Evolutionary conservation across 345 rosid species (phyloP).

Genomic region (Cardamine occulta): DNA sequence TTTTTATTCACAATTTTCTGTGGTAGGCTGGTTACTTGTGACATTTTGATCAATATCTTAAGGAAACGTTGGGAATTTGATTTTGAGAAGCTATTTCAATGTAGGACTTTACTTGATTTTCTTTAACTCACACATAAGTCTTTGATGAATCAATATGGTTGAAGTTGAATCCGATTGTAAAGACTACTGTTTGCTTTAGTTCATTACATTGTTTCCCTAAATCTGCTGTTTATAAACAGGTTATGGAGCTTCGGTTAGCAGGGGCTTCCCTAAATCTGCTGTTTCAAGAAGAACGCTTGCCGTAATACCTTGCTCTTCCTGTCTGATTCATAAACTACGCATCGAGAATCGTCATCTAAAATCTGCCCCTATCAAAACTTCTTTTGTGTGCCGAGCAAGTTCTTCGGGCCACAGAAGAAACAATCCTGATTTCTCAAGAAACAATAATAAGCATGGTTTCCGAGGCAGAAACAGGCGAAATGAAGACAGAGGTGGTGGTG

Average conservation of each 20-base stretch:
- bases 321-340: constrained; percentile 29
- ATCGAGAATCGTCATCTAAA: constrained; percentile 46
- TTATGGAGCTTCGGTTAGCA: constrained; percentile 54
- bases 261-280: constrained; percentile 50
- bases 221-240: constrained; percentile 61
- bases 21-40: background rate
- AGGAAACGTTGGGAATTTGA: background rate
- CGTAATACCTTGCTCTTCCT: constrained; percentile 47
- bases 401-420: constrained; percentile 64
- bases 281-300: constrained; percentile 53
- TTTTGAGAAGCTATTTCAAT: background rate
- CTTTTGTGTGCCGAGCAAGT: constrained; percentile 61
- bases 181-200: background rate
- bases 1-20: background rate
- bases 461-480: constrained; percentile 65
- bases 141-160: background rate
- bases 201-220: constrained; percentile 44
- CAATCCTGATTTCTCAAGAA: constrained; percentile 67
- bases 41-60: background rate
- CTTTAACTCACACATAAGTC: background rate
- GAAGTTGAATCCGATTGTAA: background rate
- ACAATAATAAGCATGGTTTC: constrained; percentile 57
- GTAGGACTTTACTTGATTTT: background rate
- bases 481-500: constrained; percentile 54
- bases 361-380: constrained; percentile 42